These are phyloP conservation scores for Solanum aculeatissimum DNA, from an alignment of 305 asterid genomes.

Conservation along the genomic window DNA sequence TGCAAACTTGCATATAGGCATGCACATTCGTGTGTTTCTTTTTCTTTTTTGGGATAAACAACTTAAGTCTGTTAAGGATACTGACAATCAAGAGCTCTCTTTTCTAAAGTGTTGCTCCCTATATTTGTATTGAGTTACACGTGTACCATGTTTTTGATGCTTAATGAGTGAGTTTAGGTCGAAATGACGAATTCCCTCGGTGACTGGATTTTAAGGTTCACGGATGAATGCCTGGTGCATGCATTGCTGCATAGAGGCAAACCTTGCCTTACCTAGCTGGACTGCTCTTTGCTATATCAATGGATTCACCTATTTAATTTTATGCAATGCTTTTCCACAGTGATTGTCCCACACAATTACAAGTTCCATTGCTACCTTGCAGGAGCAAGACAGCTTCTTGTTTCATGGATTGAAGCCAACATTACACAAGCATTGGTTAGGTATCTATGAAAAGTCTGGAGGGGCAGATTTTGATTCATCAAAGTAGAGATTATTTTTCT, in stretches of 20 bases:
- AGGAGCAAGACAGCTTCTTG: slow-evolving; percentile 39
- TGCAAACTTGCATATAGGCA: not conserved
- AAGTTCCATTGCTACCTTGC: slow-evolving; percentile 5
- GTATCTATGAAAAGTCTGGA: slow-evolving; percentile 41
- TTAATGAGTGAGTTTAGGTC: not conserved
- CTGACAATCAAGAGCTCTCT: no score
- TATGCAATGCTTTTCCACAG: not conserved
- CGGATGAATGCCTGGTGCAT: not conserved
- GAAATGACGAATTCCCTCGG: not conserved
- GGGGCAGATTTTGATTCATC: slow-evolving; percentile 59
- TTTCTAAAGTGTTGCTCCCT: not conserved
- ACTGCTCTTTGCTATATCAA: not conserved
- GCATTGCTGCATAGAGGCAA: not conserved
- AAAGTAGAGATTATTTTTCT: slow-evolving; percentile 49
- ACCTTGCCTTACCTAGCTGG: not conserved
- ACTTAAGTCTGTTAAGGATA: not conserved
- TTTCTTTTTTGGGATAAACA: not conserved
- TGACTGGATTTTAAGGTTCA: not conserved
- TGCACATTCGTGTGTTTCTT: not conserved
- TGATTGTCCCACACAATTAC: not conserved
- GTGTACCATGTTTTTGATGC: no score
- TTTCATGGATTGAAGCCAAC: slow-evolving; percentile 49
- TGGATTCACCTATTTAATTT: not conserved
- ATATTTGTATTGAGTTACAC: not conserved
- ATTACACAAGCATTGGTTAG: slow-evolving; percentile 71